Percentiles rank a stretch among this genome's conserved stretches.
Conservation (phyloP, 148 eudicot species). For the Camellia granthamiana region DNA sequence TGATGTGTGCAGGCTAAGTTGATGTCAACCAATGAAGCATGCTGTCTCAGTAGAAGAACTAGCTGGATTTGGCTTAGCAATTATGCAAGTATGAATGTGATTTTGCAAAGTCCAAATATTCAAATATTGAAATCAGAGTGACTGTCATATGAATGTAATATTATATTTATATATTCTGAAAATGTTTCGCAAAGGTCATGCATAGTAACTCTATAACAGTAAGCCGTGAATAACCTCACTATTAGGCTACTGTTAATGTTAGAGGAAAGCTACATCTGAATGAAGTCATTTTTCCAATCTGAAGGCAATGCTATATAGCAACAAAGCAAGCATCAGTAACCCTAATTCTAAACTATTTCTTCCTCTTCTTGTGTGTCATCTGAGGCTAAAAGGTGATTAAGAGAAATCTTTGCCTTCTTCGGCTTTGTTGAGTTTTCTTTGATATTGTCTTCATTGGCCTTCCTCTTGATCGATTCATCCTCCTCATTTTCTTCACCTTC, state of each 20-base stretch:
- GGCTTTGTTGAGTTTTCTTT: constrained; percentile 29
- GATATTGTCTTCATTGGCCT: constrained; percentile 37
- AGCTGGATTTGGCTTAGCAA: too few relatives aligned
- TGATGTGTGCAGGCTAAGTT: too few relatives aligned
- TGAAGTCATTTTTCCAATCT: not conserved
- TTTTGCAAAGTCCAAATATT: too few relatives aligned
- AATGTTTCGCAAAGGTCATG: not conserved
- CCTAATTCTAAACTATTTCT: constrained; percentile 13
- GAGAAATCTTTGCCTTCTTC: constrained; percentile 70
- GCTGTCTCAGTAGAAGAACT: too few relatives aligned
- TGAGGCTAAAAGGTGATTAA: constrained; percentile 69
- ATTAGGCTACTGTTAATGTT: not conserved
- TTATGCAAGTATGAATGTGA: too few relatives aligned
- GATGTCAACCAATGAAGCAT: too few relatives aligned
- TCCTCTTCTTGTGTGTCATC: constrained; percentile 78
- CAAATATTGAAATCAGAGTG: too few relatives aligned
- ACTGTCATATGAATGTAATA: too few relatives aligned
- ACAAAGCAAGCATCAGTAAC: not conserved
- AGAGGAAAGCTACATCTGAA: not conserved
- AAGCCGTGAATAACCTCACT: not conserved
- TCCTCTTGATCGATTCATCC: constrained; percentile 51
- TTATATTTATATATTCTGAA: too few relatives aligned
- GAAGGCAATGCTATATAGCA: too few relatives aligned
- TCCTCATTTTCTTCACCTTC: constrained; percentile 23
- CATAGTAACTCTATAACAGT: not conserved